Evolutionary conservation across 331 rosid genomes (phyloP), one percentile per base, ranked within the genome.

Genomic region (Acacia concinna): DNA sequence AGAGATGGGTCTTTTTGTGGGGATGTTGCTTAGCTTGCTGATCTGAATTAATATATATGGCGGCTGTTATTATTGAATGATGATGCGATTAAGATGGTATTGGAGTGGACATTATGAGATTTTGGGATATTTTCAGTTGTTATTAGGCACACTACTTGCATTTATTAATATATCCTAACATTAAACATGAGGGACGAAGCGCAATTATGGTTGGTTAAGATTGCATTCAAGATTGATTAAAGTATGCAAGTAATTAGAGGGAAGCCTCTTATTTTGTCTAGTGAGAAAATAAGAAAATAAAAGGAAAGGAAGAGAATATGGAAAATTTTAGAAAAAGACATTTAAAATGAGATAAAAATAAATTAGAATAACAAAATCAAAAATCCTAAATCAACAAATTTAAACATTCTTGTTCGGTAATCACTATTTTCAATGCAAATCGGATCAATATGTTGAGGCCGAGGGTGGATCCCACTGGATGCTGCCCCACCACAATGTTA

Each of bases 391-490:
- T n/a, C n/a, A n/a, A n/a, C n/a, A n/a, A n/a, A n/a, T n/a, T n/a
- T n/a, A n/a, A n/a, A n/a, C n/a, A n/a, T n/a, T n/a, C n/a, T n/a
- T n/a, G n/a, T n/a, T n/a, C n/a, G n/a, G n/a, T n/a, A n/a, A n/a
- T n/a, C n/a, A n/a, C n/a, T n/a, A 30, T 15, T 62, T 31, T 30
- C 40, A 31, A 62, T 62, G 68, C 68, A 15, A 31, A 62, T 31
- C 23, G 68, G 37, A 62, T 62, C 68, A 15, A 30, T 56, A 15
- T 3, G 46, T 20, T 66, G 12, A 73, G 60, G 46, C 14, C 57
- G 12, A 73, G 60, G 11, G 54, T 75, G 82, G 90, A 47, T 49
- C 75, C 85, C 87, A 78, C 82, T 75, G 71, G 44, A 5, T 11
- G 68, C 23, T 31, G 41, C 40, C 41, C 5, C n/a, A 30, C 68